Conservation (phyloP, 768 basidiomycete species). For the Kwoniella sp. region DNA sequence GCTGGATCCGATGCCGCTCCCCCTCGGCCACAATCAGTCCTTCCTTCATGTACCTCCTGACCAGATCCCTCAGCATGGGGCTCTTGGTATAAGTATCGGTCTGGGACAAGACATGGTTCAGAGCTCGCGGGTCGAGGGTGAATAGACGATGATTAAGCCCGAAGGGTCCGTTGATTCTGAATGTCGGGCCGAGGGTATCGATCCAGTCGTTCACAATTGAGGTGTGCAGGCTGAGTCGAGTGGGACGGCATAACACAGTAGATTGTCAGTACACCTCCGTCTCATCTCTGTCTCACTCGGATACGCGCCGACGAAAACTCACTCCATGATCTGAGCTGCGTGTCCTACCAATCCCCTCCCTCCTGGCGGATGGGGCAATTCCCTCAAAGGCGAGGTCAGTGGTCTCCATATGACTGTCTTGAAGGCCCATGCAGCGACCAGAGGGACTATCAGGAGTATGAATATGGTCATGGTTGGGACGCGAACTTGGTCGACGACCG, state of each 20-base stretch:
- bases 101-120: conserved; percentile 25
- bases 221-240: conserved; percentile 14
- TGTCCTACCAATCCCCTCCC: conserved; percentile 27
- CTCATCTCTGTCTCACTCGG: too few species aligned
- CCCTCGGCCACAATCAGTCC: conserved; percentile 33
- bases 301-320: background rate
- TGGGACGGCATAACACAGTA: background rate
- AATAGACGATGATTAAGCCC: conserved; percentile 28
- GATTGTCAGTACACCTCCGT: background rate
- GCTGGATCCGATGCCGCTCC: conserved; percentile 32
- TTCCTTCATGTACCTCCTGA: conserved; percentile 28
- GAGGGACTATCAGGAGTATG: background rate
- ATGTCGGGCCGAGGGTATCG: conserved; percentile 20
- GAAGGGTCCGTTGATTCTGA: conserved; percentile 28
- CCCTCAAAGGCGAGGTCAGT: conserved; percentile 26
- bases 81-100: conserved; percentile 27
- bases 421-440: background rate
- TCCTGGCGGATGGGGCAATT: conserved; percentile 21
- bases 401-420: conserved; percentile 18
- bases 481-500: conserved; percentile 2
- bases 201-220: conserved; percentile 25
- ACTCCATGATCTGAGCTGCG: conserved; percentile 25
- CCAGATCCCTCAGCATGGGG: conserved; percentile 15
- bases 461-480: conserved; percentile 12
- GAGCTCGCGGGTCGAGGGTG: conserved; percentile 31